phyloP scores from a whole-genome alignment of 768 basidiomycete genomes.

The Kwoniella sp. region DNA sequence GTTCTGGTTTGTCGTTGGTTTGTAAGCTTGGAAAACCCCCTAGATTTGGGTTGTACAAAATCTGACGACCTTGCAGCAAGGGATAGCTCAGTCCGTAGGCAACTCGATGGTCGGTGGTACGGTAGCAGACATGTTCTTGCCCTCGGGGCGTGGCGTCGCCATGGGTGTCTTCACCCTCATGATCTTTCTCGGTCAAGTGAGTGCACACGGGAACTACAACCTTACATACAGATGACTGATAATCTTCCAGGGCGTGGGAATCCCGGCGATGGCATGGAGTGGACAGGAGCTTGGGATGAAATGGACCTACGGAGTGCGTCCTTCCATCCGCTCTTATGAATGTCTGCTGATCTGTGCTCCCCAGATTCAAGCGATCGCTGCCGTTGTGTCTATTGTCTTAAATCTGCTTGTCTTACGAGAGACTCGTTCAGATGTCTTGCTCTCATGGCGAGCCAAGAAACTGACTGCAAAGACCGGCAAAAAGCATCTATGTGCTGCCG shows the following conservation, averaged over 20 bases:
- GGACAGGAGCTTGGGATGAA: slow-evolving; percentile 36
- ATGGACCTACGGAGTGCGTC: slow-evolving; percentile 50
- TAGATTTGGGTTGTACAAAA: not conserved
- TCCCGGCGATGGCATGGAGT: slow-evolving; percentile 39
- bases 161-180: slow-evolving; percentile 49
- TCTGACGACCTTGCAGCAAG: slow-evolving; percentile 37
- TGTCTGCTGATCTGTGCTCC: not conserved
- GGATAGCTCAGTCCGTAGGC: slow-evolving; percentile 43
- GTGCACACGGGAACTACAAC: not conserved
- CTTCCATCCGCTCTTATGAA: not conserved
- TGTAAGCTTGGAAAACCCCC: slow-evolving; percentile 23
- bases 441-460: slow-evolving; percentile 37
- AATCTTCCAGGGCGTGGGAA: slow-evolving; percentile 25
- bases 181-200: slow-evolving; percentile 42
- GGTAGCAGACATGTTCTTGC: slow-evolving; percentile 48
- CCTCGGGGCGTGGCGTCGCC: slow-evolving; percentile 39
- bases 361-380: slow-evolving; percentile 41
- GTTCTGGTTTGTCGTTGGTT: slow-evolving; percentile 41
- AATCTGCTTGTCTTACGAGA: slow-evolving; percentile 44
- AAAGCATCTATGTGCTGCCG: slow-evolving; percentile 46
- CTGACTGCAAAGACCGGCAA: slow-evolving; percentile 47
- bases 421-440: slow-evolving; percentile 48
- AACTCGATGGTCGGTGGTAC: slow-evolving; percentile 55
- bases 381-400: slow-evolving; percentile 30
- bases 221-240: not conserved